Evolutionary conservation across 2,329 filamentous ascomycete species (phyloP).

Genomic region (Aspergillus fumigatus): DNA sequence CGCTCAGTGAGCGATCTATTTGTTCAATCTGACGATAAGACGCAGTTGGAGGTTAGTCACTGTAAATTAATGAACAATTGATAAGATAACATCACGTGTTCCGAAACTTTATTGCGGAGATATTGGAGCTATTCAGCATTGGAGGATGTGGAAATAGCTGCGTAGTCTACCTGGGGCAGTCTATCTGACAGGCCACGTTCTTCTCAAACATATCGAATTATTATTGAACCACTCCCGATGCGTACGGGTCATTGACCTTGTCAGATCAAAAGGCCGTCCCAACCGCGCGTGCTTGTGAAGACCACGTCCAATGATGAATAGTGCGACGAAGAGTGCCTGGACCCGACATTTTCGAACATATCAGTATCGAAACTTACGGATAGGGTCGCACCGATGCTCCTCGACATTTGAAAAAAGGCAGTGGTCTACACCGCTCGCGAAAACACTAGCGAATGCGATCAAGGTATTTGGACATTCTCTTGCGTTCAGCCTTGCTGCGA

Average conservation of each 20-base stretch:
- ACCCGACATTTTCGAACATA: conserved; percentile 21
- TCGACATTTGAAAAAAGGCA: conserved; percentile 47
- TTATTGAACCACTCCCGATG: neutral
- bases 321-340: conserved; percentile 24
- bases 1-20: neutral
- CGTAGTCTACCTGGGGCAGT: neutral
- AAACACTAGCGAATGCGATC: conserved; percentile 81
- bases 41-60: neutral
- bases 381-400: conserved; percentile 25
- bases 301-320: conserved; percentile 20
- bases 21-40: neutral
- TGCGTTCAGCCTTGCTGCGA: neutral
- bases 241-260: neutral
- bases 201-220: neutral
- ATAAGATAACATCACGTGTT: conserved; percentile 9
- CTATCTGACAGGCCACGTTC: neutral
- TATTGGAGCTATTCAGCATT: neutral
- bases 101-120: neutral
- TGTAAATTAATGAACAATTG: neutral
- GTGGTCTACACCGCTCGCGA: conserved; percentile 92
- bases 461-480: conserved; percentile 52
- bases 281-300: neutral
- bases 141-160: neutral
- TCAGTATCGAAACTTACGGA: conserved; percentile 11
- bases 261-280: neutral